phyloP scores from a whole-genome alignment of 1,284 basidiomycete species.

The Pseudozyma pruni region DNA sequence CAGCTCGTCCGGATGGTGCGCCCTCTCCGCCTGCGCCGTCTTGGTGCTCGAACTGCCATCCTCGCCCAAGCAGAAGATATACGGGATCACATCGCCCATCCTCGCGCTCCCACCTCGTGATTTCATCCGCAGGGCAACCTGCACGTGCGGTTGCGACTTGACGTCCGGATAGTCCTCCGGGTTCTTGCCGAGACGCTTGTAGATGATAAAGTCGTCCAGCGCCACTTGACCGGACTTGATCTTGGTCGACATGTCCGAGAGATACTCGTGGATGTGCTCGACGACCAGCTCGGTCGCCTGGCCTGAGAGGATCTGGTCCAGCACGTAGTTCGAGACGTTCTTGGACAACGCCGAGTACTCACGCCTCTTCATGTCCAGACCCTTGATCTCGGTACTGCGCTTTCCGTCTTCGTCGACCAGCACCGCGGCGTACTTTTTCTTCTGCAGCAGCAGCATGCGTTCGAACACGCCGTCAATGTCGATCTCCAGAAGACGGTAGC shows the following conservation, averaged over 20 bases:
- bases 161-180: conserved; percentile 86
- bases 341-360: conserved; percentile 95
- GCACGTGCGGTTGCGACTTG: conserved; percentile 94
- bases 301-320: conserved; percentile 91
- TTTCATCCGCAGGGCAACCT: conserved; percentile 93
- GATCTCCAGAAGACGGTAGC: conserved; percentile 94
- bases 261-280: conserved; percentile 91
- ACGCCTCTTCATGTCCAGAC: conserved; percentile 97
- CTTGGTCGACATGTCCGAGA: conserved; percentile 78
- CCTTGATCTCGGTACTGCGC: conserved; percentile 80
- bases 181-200: conserved; percentile 66
- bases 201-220: conserved; percentile 92
- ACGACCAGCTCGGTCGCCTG: conserved; percentile 89
- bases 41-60: conserved; percentile 78
- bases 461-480: conserved; percentile 95
- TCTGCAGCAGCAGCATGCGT: conserved; percentile 90
- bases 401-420: conserved; percentile 71
- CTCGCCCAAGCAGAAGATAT: conserved; percentile 87
- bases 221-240: conserved; percentile 81
- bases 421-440: conserved; percentile 99
- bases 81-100: conserved; percentile 92
- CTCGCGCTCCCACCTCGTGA: conserved; percentile 81
- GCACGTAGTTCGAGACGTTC: conserved; percentile 75
- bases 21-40: conserved; percentile 85
- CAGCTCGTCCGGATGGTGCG: conserved; percentile 92